Conservation (phyloP, 371 early-diverging fungal species). For the Apophysomyces ossiformis region DNA sequence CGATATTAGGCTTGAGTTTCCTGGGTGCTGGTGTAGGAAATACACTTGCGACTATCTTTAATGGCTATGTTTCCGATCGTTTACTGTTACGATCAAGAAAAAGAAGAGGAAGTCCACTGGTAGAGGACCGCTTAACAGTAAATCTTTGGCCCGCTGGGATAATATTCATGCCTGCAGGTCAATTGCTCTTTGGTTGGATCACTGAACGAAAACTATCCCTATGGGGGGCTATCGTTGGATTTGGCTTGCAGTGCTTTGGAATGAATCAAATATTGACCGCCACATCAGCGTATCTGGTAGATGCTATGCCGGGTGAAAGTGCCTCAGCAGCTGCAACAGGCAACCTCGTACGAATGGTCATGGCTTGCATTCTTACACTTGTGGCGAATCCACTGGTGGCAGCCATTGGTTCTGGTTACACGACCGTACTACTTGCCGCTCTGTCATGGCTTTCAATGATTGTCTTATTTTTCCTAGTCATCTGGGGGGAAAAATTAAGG, state of each 20-base stretch:
- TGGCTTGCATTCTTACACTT: slow-evolving; percentile 44
- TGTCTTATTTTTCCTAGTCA: slow-evolving; percentile 19
- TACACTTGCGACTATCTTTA: slow-evolving; percentile 37
- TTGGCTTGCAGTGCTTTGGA: slow-evolving; percentile 34
- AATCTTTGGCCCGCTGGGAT: slow-evolving; percentile 43
- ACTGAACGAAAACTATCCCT: slow-evolving; percentile 38
- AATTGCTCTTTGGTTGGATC: slow-evolving; percentile 54
- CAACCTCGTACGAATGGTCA: slow-evolving; percentile 44
- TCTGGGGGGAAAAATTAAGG: slow-evolving; percentile 25
- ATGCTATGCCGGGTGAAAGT: slow-evolving; percentile 48
- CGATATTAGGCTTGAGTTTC: slow-evolving; percentile 34
- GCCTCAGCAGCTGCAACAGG: slow-evolving; percentile 53
- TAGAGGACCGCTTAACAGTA: slow-evolving; percentile 31
- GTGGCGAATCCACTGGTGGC: slow-evolving; percentile 33
- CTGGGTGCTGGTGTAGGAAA: slow-evolving; percentile 53
- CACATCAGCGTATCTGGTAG: slow-evolving; percentile 48
- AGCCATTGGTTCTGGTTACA: slow-evolving; percentile 30
- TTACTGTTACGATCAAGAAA: slow-evolving; percentile 28
- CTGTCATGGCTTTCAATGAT: slow-evolving; percentile 19
- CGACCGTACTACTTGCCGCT: slow-evolving; percentile 29
- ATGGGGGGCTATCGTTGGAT: slow-evolving; percentile 47
- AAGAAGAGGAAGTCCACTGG: slow-evolving; percentile 21
- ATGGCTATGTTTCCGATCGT: slow-evolving; percentile 26
- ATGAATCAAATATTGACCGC: slow-evolving; percentile 35
- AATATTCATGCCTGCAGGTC: slow-evolving; percentile 47